Conservation (phyloP, 108 stramenopile species). For the Schizochytrium sp. region DNA sequence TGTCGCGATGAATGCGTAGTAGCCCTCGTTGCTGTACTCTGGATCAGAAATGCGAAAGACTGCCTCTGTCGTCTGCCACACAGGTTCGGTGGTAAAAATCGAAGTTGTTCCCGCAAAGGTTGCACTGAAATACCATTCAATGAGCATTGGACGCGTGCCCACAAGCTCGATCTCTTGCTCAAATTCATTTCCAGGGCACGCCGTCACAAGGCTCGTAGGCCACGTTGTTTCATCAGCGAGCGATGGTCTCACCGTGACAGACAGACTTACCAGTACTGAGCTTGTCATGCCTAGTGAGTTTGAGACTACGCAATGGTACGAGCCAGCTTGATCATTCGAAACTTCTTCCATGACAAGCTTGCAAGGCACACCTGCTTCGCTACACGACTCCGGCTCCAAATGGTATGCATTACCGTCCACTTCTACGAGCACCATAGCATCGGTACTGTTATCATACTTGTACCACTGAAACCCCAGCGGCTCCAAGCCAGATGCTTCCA, state of each 20-base stretch:
- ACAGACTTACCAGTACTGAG: neutral
- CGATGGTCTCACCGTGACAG: neutral
- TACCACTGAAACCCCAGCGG: neutral
- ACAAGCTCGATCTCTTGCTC: neutral
- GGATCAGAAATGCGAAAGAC: neutral
- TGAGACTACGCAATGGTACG: neutral
- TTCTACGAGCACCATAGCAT: neutral
- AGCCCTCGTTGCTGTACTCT: neutral
- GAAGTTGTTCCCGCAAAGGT: neutral
- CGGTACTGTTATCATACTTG: neutral
- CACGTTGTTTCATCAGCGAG: neutral
- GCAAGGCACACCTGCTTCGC: neutral
- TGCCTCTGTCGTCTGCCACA: neutral
- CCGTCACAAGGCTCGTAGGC: neutral
- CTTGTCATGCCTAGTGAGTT: neutral
- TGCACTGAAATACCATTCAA: neutral
- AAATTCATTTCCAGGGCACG: neutral
- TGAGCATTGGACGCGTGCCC: neutral
- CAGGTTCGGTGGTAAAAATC: neutral
- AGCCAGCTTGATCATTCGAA: neutral
- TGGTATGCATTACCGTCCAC: neutral
- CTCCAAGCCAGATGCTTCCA: neutral
- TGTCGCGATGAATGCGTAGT: slow-evolving; percentile 14
- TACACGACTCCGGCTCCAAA: neutral
- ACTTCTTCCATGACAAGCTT: neutral